These are phyloP conservation scores for Thelonectria olida DNA, from an alignment of 2,329 filamentous ascomycete genomes.

Conservation along the genomic window DNA sequence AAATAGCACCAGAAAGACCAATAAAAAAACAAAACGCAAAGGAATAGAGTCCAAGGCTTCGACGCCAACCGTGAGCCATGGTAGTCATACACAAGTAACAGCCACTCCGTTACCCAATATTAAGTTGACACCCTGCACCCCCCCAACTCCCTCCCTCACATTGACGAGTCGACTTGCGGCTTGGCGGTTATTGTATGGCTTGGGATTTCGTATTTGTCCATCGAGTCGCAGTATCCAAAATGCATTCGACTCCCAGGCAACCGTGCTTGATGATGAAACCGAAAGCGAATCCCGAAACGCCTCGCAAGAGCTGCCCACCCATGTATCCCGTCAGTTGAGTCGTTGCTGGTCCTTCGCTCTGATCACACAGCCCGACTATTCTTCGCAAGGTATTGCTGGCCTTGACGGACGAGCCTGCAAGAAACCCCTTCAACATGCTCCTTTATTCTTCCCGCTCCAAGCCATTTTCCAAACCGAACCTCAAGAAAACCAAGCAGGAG, in stretches of 20 bases:
- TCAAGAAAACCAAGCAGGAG: conserved; percentile 39
- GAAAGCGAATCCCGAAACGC: conserved; percentile 13
- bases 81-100: conserved; percentile 48
- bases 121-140: conserved; percentile 31
- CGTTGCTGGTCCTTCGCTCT: conserved; percentile 5
- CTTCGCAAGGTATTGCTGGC: conserved; percentile 20
- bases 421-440: conserved; percentile 34
- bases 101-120: conserved; percentile 44
- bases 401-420: conserved; percentile 17
- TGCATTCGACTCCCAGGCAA: conserved; percentile 8
- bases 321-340: conserved; percentile 9
- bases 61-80: conserved; percentile 33
- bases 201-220: conserved; percentile 16
- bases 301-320: conserved; percentile 8
- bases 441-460: conserved; percentile 31
- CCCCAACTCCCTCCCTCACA: conserved; percentile 26
- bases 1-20: not conserved
- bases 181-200: conserved; percentile 16
- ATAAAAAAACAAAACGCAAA: conserved; percentile 23
- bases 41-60: conserved; percentile 28
- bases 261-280: conserved; percentile 7
- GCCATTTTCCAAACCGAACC: conserved; percentile 35
- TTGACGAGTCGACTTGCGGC: conserved; percentile 15
- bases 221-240: conserved; percentile 22
- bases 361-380: conserved; percentile 20